Evolutionary conservation across 2,329 filamentous ascomycete genomes (phyloP).

Genomic region (Penicillium sclerotigenum): DNA sequence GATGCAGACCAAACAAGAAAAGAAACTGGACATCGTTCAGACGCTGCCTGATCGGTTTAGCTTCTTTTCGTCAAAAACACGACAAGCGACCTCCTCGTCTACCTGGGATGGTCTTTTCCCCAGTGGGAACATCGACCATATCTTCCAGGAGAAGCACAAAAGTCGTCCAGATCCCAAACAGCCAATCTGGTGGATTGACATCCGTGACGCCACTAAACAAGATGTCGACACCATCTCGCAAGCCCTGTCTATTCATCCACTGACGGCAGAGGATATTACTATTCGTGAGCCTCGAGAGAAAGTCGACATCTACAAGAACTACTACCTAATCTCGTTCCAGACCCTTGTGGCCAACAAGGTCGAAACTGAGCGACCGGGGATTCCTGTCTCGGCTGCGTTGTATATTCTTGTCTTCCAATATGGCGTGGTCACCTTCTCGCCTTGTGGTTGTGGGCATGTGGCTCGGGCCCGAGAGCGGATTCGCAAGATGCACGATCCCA

Average conservation of each 20-base stretch:
- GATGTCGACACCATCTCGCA: conserved; percentile 83
- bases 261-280: conserved; percentile 92
- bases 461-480: conserved; percentile 84
- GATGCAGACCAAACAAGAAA: conserved; percentile 6
- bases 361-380: conserved; percentile 63
- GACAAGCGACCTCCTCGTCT: conserved; percentile 38
- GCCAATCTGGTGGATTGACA: conserved; percentile 91
- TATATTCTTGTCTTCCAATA: conserved; percentile 95
- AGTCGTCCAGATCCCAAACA: conserved; percentile 11
- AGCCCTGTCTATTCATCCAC: conserved; percentile 86
- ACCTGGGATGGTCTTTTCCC: conserved; percentile 23
- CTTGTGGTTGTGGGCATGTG: conserved; percentile 77
- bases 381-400: conserved; percentile 86
- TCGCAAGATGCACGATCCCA: conserved; percentile 82
- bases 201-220: conserved; percentile 80
- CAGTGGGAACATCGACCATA: conserved; percentile 7
- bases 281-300: conserved; percentile 95
- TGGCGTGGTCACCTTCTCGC: conserved; percentile 90
- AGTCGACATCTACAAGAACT: conserved; percentile 92
- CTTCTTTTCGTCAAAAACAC: conserved; percentile 89
- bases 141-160: conserved; percentile 14
- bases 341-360: conserved; percentile 73
- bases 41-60: conserved; percentile 75
- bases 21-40: conserved; percentile 25
- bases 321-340: conserved; percentile 95